A percentile compares a stretch with the other conserved stretches of the same genome.
Conservation (phyloP, 208 protist species). For the Leishmania guyanensis region DNA sequence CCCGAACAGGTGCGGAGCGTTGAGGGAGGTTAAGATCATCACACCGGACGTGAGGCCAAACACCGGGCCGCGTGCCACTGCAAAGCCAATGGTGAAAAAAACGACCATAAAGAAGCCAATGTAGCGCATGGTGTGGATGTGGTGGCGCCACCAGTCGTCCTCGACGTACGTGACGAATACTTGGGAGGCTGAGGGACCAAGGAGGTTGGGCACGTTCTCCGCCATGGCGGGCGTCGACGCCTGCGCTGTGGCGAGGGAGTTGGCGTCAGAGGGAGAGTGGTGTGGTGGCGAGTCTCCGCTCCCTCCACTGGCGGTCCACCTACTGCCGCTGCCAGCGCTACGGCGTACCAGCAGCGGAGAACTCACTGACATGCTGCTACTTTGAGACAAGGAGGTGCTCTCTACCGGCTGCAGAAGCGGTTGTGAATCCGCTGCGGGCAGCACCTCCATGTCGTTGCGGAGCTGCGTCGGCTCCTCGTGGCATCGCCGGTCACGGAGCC, state of each 20-base stretch:
- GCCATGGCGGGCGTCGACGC: not conserved
- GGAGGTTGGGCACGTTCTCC: not conserved
- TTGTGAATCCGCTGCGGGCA: not conserved
- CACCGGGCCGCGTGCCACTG: constrained; percentile 44
- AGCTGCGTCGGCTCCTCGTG: not conserved
- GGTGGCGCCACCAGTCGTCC: constrained; percentile 74
- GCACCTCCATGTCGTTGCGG: constrained; percentile 1
- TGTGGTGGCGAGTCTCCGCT: not conserved
- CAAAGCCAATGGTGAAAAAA: constrained; percentile 32
- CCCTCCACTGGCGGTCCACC: not conserved
- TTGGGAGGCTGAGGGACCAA: constrained; percentile 15
- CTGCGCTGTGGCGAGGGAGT: not conserved
- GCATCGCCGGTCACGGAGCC: not conserved
- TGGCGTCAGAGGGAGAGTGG: not conserved
- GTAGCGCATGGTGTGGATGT: constrained; percentile 79
- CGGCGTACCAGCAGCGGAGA: not conserved
- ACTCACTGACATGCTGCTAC: not conserved
- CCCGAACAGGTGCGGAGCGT: constrained; percentile 66
- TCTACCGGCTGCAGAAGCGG: not conserved
- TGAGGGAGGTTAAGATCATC: constrained; percentile 69
- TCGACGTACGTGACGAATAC: constrained; percentile 60
- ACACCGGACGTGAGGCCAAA: constrained; percentile 54
- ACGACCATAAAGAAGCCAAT: constrained; percentile 62
- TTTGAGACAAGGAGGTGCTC: not conserved
- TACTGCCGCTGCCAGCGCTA: not conserved